Conservation (phyloP, 352 stramenopile species). For the Globisporangium uncinulatum region DNA sequence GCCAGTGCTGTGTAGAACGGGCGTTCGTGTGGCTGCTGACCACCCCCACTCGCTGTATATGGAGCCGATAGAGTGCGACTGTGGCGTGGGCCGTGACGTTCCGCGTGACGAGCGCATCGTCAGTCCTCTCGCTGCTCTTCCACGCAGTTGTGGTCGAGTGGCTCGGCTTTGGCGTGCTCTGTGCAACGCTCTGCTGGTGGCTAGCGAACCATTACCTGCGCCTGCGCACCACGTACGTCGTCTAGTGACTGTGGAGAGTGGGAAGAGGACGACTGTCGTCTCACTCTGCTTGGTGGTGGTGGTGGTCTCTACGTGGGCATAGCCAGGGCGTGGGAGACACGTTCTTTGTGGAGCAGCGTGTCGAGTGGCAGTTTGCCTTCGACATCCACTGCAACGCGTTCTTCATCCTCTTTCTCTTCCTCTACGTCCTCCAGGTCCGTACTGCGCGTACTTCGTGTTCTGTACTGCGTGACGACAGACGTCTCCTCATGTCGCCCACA, state of each 20-base stretch:
- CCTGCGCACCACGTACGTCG: slow-evolving; percentile 42
- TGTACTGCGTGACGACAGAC: not conserved
- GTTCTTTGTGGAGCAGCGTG: slow-evolving; percentile 93
- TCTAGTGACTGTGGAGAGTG: slow-evolving; percentile 2
- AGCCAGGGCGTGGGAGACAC: slow-evolving; percentile 69
- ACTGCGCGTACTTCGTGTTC: not conserved
- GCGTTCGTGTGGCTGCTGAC: not conserved
- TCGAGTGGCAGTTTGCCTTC: slow-evolving; percentile 99
- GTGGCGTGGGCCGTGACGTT: slow-evolving; percentile 81
- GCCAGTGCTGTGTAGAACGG: not conserved
- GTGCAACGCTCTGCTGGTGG: slow-evolving; percentile 72
- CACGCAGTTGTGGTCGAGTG: slow-evolving; percentile 80
- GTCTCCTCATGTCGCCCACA: not conserved
- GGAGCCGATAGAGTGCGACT: slow-evolving; percentile 32
- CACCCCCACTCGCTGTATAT: not conserved
- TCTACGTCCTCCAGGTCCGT: slow-evolving; percentile 89
- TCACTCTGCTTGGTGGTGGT: not conserved
- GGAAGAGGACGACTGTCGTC: not conserved
- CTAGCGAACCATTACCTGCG: slow-evolving; percentile 68
- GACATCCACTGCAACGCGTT: slow-evolving; percentile 99
- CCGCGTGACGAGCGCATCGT: slow-evolving; percentile 38
- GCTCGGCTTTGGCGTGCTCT: slow-evolving; percentile 66
- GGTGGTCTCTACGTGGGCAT: not conserved
- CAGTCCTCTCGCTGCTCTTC: slow-evolving; percentile 63
- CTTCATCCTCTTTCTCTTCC: slow-evolving; percentile 95